phyloP scores from a whole-genome alignment of 2,329 filamentous ascomycete genomes.

The Thermoascus crustaceus region DNA sequence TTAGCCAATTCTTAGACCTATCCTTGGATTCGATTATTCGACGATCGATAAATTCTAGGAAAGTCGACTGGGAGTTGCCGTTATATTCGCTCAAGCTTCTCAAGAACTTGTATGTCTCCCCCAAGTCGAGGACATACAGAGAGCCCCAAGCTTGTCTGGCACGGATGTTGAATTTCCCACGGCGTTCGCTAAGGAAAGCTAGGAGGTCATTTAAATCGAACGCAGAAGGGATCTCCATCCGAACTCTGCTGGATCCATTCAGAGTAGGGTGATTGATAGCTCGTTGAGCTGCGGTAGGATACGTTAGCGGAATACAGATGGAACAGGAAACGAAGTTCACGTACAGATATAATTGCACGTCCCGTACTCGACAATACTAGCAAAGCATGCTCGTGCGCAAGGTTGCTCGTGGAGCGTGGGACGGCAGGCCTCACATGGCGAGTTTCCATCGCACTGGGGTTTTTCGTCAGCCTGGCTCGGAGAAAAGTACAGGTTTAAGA shows the following conservation, averaged over 20 bases:
- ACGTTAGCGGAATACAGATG: conserved; percentile 11
- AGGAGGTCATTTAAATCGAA: conserved; percentile 33
- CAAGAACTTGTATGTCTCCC: conserved; percentile 34
- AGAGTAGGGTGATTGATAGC: conserved; percentile 35
- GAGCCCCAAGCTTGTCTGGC: conserved; percentile 35
- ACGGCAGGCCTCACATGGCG: conserved; percentile 35
- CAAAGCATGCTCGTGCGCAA: conserved; percentile 37
- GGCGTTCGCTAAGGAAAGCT: conserved; percentile 28
- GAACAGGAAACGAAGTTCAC: conserved; percentile 6
- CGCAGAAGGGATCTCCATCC: conserved; percentile 33
- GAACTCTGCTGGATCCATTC: conserved; percentile 26
- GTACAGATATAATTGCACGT: conserved; percentile 41
- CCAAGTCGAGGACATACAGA: conserved; percentile 35
- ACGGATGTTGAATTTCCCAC: conserved; percentile 37
- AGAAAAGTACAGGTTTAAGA: neutral
- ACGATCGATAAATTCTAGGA: conserved; percentile 37
- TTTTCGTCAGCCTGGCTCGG: conserved; percentile 10
- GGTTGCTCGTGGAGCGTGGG: conserved; percentile 36
- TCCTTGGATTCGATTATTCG: conserved; percentile 37
- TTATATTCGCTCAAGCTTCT: conserved; percentile 31
- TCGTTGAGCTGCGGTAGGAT: conserved; percentile 34
- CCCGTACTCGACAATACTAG: conserved; percentile 37
- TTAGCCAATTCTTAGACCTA: conserved; percentile 38
- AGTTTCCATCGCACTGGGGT: conserved; percentile 32
- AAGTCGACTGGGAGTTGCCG: conserved; percentile 30